Base-by-base conservation (phyloP, 2,329 filamentous ascomycete species). In the Pseudodiploospora longispora region DNA sequence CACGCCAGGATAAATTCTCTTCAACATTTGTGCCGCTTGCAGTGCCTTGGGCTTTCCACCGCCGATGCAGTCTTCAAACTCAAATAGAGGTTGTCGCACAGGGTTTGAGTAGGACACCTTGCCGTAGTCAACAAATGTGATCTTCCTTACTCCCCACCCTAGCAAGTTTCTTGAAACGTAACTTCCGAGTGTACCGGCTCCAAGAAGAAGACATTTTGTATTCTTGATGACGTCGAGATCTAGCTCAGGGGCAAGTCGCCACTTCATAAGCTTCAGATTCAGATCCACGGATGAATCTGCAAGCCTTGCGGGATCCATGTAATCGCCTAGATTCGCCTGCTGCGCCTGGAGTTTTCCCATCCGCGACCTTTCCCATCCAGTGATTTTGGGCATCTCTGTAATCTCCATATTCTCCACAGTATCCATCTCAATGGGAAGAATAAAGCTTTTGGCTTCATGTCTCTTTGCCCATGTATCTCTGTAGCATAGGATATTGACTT, bases 211-310 rank as follows among this genome's bases (percentile, higher is more conserved):
- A 59, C 93, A 98, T 59, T 83, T 95, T 4, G 88, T 91, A 46
- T 83, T 78, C 59, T 95, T 96, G 60, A 97, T 90, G 30, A 78
- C 78, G 30, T 96, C 89, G 7, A 98, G 77, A 59, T 97, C 78
- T 35, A 98, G 76, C 41, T 83, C 82, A 0, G 93, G 93, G 6
- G 89, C 87, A 56, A 98, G 88, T 34, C 93, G 83, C 93, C 93
- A 98, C 68, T 96, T 98, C 83, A 98, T 98, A 46, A 98, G 75
- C 66, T 97, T 97, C 48, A 97, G 73, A 58, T 98, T 98, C 47
- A 98, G 75, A 58, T 98, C 93, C 7, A 97, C 91, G 1, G 90
- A 89, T 61, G 95, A 89, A 59, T 97, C 90, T 27, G 93, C 93
- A 12, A 97, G 72, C 57, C 83, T 82, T 31, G 76, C 72, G 6